phyloP scores from a whole-genome alignment of 495 filamentous ascomycete species.

The Neurospora sp. region DNA sequence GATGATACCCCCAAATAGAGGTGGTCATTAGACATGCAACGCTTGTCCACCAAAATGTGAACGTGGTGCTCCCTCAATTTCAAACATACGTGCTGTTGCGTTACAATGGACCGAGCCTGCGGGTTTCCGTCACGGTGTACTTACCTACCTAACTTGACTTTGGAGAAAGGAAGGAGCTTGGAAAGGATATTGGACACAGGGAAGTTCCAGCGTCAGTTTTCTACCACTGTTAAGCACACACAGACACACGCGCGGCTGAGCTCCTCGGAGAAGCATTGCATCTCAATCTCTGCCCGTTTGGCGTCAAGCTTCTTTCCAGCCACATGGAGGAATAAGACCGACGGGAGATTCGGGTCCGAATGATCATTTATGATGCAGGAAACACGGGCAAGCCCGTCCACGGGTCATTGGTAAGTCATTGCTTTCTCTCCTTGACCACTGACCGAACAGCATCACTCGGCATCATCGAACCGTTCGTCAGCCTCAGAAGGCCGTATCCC shows the following conservation, averaged over 20 bases:
- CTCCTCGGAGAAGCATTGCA: background rate
- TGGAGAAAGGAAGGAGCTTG: background rate
- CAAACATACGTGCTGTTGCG: background rate
- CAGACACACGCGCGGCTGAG: background rate
- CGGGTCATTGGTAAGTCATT: background rate
- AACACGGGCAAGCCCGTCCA: background rate
- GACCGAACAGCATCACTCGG: background rate
- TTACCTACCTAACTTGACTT: background rate
- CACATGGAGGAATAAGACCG: background rate
- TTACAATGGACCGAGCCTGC: background rate
- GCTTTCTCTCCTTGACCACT: background rate
- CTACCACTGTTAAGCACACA: background rate
- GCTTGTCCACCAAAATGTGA: background rate
- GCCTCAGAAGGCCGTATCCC: background rate
- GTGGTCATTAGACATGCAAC: too few species aligned
- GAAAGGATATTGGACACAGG: background rate
- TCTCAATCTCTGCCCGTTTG: background rate
- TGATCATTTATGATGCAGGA: background rate
- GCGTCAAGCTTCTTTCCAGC: background rate
- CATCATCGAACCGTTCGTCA: background rate
- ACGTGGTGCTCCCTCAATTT: background rate
- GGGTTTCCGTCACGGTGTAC: background rate
- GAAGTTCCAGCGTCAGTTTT: background rate
- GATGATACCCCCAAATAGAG: too few species aligned
- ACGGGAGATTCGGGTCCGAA: background rate